Evolutionary conservation across 148 eudicot genomes (phyloP), one percentile per base, ranked within the genome.

Genomic region (Spergularia marina): DNA sequence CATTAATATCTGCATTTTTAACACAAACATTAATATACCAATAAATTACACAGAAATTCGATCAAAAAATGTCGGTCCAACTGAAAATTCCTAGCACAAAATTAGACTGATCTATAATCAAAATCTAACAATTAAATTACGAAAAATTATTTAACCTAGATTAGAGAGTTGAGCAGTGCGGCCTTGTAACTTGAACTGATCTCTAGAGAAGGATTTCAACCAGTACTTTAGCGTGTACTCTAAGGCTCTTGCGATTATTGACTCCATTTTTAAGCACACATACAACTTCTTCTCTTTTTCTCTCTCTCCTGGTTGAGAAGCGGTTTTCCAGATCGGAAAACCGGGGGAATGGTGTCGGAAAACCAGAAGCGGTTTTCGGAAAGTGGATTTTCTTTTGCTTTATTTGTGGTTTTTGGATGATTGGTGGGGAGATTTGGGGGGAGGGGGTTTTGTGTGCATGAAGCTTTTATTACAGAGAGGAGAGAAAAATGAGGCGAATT

Each of bases 151-250:
- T 23, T 25, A 73, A 92, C 99, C 99, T 86, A 95, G 72, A 88
- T 95, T 92, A 75, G 92, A 95, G 64, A 95, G 99, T 72, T 95
- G 99, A 18, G 65, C 99, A 18, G 92, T 92, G 2, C 89, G 91
- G 12, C 99, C 99, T 72, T 95, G 92, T 59, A 90, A 81, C 82
- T 95, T 95, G 85, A 95, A 95, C 91, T 95, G 99, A 90, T 95
- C 99, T 85, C 99, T 84, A 58, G 85, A 66, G 72, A 95, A 95
- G 0, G 99, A 95, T 83, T 91, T 95, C 66, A 95, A 83, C 99
- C 99, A 95, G 79, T 95, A 95, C 87, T 92, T 92, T 34, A 95
- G 89, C 61, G 97, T 93, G 73, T 90, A 92, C 85, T 92, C 99
- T 36, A 92, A 70, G n/a, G 99, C 97, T 65, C 91, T 82, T 0